These are phyloP conservation scores for Naganishia randhawae DNA, from an alignment of 768 basidiomycete genomes.

Conservation along the genomic window DNA sequence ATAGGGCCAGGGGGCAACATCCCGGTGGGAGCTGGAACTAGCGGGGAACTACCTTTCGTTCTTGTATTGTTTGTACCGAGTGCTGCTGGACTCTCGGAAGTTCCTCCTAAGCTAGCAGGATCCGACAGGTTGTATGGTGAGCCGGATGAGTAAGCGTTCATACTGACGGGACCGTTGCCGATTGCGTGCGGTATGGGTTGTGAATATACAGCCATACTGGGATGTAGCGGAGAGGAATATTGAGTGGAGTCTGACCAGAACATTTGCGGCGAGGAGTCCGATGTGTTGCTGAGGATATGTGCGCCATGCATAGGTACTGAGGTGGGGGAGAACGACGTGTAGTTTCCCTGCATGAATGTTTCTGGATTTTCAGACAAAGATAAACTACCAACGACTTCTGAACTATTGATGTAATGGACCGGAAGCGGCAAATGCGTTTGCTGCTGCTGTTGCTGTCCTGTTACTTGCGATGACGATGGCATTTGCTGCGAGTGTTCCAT, in stretches of 20 bases:
- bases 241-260: conserved; percentile 5
- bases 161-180: neutral
- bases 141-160: neutral
- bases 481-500: no score
- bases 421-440: neutral
- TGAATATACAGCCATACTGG: neutral
- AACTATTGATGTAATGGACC: neutral
- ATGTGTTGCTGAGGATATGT: neutral
- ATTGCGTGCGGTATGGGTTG: neutral
- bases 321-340: neutral
- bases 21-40: conserved; percentile 3
- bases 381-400: neutral
- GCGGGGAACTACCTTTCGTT: conserved; percentile 8
- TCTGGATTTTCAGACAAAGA: neutral
- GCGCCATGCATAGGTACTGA: neutral
- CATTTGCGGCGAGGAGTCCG: neutral
- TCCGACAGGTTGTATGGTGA: neutral
- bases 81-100: neutral
- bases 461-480: no score
- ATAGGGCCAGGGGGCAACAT: neutral
- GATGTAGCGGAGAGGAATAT: neutral
- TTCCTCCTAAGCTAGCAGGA: neutral
- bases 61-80: neutral
- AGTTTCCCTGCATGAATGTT: neutral
- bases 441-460: neutral